Percentiles rank a stretch among this genome's conserved stretches.
These are phyloP conservation scores for Globisporangium barbulae DNA, from an alignment of 352 stramenopile genomes.

Conservation along the genomic window DNA sequence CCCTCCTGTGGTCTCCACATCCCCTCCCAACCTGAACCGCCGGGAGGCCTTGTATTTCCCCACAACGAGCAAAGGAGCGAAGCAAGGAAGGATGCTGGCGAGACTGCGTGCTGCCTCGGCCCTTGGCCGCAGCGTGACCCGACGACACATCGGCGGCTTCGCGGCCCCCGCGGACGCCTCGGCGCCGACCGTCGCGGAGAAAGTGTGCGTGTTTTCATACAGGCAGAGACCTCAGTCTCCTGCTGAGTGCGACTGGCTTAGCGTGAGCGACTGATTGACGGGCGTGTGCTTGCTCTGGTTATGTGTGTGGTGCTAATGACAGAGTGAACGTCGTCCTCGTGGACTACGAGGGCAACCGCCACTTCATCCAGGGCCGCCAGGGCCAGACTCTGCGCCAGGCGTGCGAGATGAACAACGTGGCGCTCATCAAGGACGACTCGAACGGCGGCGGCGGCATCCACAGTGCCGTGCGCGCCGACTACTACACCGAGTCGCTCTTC, in stretches of 20 bases:
- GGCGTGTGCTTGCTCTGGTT: neutral
- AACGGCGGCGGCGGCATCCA: constrained; percentile 69
- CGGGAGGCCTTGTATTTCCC: neutral
- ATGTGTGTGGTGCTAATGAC: constrained; percentile 7
- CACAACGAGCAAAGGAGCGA: constrained; percentile 1
- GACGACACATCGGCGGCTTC: constrained; percentile 56
- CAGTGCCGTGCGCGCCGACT: constrained; percentile 63
- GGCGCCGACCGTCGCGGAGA: constrained; percentile 48
- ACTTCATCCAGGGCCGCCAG: constrained; percentile 75
- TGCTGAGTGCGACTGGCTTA: neutral
- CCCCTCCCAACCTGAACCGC: neutral
- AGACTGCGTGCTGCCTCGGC: constrained; percentile 27
- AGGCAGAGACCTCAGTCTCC: neutral
- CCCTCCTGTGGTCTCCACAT: neutral
- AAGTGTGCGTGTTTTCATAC: constrained; percentile 38
- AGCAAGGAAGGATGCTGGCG: constrained; percentile 34
- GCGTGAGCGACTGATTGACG: neutral
- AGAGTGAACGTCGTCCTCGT: constrained; percentile 85
- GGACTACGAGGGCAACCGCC: constrained; percentile 86
- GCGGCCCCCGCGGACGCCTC: constrained; percentile 26
- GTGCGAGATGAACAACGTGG: constrained; percentile 75
- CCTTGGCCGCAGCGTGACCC: constrained; percentile 20
- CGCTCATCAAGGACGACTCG: constrained; percentile 84
- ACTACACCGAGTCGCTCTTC: constrained; percentile 88
- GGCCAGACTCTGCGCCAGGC: constrained; percentile 82